Evolutionary conservation across 805 yeast species (phyloP), one percentile per base, ranked within the genome.

Genomic region (Brettanomyces sp.): DNA sequence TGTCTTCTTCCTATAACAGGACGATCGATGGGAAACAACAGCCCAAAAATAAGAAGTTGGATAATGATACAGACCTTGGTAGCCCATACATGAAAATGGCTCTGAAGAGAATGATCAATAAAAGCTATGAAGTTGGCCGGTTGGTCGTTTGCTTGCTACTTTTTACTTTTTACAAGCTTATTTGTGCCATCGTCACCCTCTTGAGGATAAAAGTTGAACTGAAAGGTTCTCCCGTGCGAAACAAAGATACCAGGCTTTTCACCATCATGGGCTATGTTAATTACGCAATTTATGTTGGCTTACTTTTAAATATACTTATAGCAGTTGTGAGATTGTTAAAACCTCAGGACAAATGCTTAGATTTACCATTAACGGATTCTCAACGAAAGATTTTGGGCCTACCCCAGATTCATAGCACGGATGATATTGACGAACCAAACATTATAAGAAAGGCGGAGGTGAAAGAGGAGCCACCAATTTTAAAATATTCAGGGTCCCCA

Each of bases 381-480:
- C 81, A 76, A 56, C 58, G 80, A 41, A 57, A 60, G 36, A 56
- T 76, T 13, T 59, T 76, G 36, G 80, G 80, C 1, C 62, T 76
- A 23, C 55, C 60, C 7, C 18, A 8, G 13, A n/a, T n/a, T 35
- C 22, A 35, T 35, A 12, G 37, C 13, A 6, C 14, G 22, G 37
- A 18, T 35, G 37, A 35, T 35, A 35, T 12, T 35, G 22, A 38
- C 22, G 46, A 47, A 9, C 32, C 7, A 9, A 28, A 9, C 11
- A 28, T 28, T 28, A 28, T 28, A 28, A 3, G 32, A 9, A 28
- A 28, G 11, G 32, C 32, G 32, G 32, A 28, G 32, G 11, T 9
- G 11, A 28, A 28, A 28, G 32, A 28, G 11, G 32, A 9, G 11
- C 32, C 32, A 28, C 32, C 32, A 28, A 28, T 28, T 28, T 9